Percentiles rank a stretch among this genome's conserved stretches.
Evolutionary conservation across 805 yeast species (phyloP).

Genomic region (Wickerhamomyces bovis): DNA sequence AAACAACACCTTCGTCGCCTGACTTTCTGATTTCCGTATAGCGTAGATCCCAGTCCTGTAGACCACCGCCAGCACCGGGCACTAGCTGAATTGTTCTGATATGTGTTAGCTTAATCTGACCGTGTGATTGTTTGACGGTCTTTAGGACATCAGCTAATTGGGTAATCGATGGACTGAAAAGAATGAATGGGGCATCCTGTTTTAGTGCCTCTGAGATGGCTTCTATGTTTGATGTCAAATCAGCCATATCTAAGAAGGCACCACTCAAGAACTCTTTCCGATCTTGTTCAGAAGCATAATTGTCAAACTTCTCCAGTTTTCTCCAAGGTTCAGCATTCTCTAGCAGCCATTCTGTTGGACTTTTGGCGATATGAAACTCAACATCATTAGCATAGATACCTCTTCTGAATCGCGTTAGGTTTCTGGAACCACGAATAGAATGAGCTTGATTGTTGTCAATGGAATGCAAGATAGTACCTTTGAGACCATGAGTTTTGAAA

Average conservation of each 20-base stretch:
- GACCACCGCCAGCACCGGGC: conserved; percentile 46
- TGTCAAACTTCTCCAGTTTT: conserved; percentile 10
- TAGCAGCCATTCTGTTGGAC: conserved; percentile 37
- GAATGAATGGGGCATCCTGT: conserved; percentile 37
- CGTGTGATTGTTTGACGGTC: conserved; percentile 23
- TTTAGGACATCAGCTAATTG: conserved; percentile 39
- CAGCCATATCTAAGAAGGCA: conserved; percentile 43
- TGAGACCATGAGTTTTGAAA: conserved; percentile 20
- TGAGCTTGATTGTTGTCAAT: conserved; percentile 37
- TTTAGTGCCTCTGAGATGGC: conserved; percentile 29
- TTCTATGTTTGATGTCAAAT: conserved; percentile 30
- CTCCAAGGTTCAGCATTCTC: conserved; percentile 23
- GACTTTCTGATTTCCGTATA: conserved; percentile 33
- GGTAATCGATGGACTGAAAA: conserved; percentile 44
- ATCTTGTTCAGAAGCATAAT: conserved; percentile 17
- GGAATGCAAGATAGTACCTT: conserved; percentile 43
- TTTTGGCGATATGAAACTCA: conserved; percentile 35
- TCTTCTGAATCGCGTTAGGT: conserved; percentile 32
- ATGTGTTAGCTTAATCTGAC: conserved; percentile 29
- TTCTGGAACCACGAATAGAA: conserved; percentile 35
- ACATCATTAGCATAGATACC: conserved; percentile 42
- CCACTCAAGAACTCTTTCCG: conserved; percentile 33
- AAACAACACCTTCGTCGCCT: conserved; percentile 36
- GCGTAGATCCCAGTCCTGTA: conserved; percentile 47
- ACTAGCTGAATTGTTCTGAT: conserved; percentile 35